These are phyloP conservation scores for Glarea lozoyensis DNA, from an alignment of 495 filamentous ascomycete genomes.

Conservation along the genomic window DNA sequence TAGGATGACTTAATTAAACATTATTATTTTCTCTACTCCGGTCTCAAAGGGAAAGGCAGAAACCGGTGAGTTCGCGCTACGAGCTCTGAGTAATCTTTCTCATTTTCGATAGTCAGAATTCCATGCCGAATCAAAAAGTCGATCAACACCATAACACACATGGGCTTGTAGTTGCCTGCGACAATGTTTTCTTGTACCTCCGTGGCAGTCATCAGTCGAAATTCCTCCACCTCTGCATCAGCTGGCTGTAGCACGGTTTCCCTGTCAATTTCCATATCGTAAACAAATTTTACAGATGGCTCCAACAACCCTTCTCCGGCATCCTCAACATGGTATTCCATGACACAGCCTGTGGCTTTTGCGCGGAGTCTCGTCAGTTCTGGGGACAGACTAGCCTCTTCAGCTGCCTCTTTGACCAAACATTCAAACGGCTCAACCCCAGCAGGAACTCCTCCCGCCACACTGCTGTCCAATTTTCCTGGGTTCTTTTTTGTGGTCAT, in stretches of 20 bases:
- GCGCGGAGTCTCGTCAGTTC: conserved; percentile 22
- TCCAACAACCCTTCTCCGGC: conserved; percentile 24
- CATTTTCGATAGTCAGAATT: conserved; percentile 37
- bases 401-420: conserved; percentile 37
- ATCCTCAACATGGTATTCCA: conserved; percentile 25
- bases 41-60: too few relatives aligned
- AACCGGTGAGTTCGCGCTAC: conserved; percentile 35
- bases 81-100: conserved; percentile 39
- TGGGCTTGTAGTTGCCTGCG: conserved; percentile 40
- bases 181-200: conserved; percentile 33
- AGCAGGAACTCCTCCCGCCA: conserved; percentile 40
- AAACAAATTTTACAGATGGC: conserved; percentile 37
- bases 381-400: conserved; percentile 37
- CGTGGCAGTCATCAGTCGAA: conserved; percentile 35
- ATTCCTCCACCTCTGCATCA: conserved; percentile 42
- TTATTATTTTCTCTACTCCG: too few relatives aligned
- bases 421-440: conserved; percentile 33
- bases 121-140: conserved; percentile 48
- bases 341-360: conserved; percentile 27
- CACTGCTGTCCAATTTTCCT: conserved; percentile 42
- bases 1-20: too few relatives aligned
- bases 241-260: conserved; percentile 29
- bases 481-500: conserved; percentile 37
- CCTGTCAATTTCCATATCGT: conserved; percentile 34
- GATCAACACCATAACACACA: conserved; percentile 35